Conservation (phyloP, 371 early-diverging fungal genomes). For the Lichtheimia hyalospora region DNA sequence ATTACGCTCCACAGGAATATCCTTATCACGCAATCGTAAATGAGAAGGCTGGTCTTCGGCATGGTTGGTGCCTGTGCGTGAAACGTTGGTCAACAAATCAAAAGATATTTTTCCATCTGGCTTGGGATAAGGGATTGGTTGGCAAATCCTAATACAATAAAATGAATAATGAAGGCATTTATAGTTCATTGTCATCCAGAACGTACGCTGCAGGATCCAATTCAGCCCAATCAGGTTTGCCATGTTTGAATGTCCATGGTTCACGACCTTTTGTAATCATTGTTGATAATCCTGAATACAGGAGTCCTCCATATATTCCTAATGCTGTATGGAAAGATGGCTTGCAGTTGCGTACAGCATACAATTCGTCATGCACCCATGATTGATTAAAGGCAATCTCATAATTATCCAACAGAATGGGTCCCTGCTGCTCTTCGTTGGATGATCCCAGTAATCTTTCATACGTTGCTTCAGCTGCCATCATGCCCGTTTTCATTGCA, state of each 20-base stretch:
- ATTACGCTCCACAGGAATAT: slow-evolving; percentile 81
- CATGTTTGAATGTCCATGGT: slow-evolving; percentile 95
- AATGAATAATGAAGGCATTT: slow-evolving; percentile 2
- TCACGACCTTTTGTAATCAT: slow-evolving; percentile 84
- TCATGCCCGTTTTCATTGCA: slow-evolving; percentile 96
- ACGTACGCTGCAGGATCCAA: slow-evolving; percentile 68
- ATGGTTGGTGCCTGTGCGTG: slow-evolving; percentile 94
- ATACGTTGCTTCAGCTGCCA: slow-evolving; percentile 86
- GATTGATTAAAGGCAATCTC: slow-evolving; percentile 81
- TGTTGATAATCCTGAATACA: slow-evolving; percentile 90
- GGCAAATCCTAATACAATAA: slow-evolving; percentile 37
- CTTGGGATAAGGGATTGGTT: slow-evolving; percentile 96
- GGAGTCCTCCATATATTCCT: slow-evolving; percentile 87
- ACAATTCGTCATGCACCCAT: slow-evolving; percentile 92
- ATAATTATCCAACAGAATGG: slow-evolving; percentile 65
- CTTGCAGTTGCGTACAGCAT: slow-evolving; percentile 88
- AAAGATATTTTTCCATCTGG: slow-evolving; percentile 95
- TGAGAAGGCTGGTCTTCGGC: slow-evolving; percentile 96
- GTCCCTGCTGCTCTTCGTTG: slow-evolving; percentile 33
- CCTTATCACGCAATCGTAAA: slow-evolving; percentile 72
- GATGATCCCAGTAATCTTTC: slow-evolving; percentile 57
- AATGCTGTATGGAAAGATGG: slow-evolving; percentile 93
- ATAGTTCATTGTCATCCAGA: background rate
- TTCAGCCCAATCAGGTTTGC: slow-evolving; percentile 80
- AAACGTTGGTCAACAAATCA: slow-evolving; percentile 90